A percentile compares a stretch with the other conserved stretches of the same genome.
These are phyloP conservation scores for Blastobotrys terrestris DNA, from an alignment of 805 yeast species.

Conservation along the genomic window DNA sequence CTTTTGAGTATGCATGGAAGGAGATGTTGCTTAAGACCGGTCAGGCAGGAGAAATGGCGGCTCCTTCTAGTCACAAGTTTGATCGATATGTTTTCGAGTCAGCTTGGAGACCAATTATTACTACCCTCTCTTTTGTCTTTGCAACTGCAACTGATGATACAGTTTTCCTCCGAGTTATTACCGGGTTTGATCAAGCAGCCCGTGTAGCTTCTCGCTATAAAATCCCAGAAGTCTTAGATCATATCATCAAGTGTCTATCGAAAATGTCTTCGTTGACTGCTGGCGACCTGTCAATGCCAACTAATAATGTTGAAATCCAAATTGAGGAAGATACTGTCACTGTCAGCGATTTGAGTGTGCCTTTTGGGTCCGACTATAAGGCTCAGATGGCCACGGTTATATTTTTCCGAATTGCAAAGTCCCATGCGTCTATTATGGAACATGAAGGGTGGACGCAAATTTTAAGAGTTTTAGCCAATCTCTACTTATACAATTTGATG, in stretches of 20 bases:
- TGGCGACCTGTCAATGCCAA: slow-evolving; percentile 28
- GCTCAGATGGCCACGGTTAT: slow-evolving; percentile 88
- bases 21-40: slow-evolving; percentile 26
- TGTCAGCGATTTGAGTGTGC: slow-evolving; percentile 74
- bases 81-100: slow-evolving; percentile 67
- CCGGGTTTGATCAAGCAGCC: slow-evolving; percentile 82
- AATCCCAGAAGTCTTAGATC: slow-evolving; percentile 52
- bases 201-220: slow-evolving; percentile 63
- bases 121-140: slow-evolving; percentile 70
- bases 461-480: slow-evolving; percentile 50
- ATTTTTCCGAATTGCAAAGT: slow-evolving; percentile 66
- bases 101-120: slow-evolving; percentile 57
- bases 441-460: slow-evolving; percentile 54
- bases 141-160: slow-evolving; percentile 87
- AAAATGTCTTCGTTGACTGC: slow-evolving; percentile 62
- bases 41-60: slow-evolving; percentile 19
- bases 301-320: slow-evolving; percentile 30
- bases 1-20: slow-evolving; percentile 73
- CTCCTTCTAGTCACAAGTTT: slow-evolving; percentile 37
- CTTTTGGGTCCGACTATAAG: slow-evolving; percentile 84
- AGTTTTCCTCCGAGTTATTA: slow-evolving; percentile 76
- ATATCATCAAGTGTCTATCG: slow-evolving; percentile 58
- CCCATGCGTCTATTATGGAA: slow-evolving; percentile 43
- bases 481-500: slow-evolving; percentile 63
- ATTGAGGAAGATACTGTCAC: slow-evolving; percentile 54